These are phyloP conservation scores for Diversispora eburnea DNA, from an alignment of 192 early-diverging fungal species.

Conservation along the genomic window DNA sequence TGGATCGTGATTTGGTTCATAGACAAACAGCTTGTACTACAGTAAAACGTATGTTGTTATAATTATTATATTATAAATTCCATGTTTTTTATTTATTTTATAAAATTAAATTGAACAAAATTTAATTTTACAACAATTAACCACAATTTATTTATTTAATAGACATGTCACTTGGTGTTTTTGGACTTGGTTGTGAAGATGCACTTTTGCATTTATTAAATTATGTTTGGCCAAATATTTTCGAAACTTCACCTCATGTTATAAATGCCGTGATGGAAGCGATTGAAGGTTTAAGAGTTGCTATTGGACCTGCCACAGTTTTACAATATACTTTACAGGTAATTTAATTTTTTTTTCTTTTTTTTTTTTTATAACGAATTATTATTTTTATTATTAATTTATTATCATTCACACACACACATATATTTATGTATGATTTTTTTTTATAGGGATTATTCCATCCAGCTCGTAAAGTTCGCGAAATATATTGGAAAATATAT, in stretches of 20 bases:
- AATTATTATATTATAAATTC: too few relatives aligned
- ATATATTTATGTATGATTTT: neutral
- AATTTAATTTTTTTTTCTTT: too few relatives aligned
- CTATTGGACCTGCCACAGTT: conserved; percentile 80
- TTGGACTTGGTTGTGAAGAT: conserved; percentile 89
- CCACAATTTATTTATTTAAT: neutral
- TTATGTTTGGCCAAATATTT: conserved; percentile 98
- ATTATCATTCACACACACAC: neutral
- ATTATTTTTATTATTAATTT: too few relatives aligned
- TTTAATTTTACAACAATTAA: neutral
- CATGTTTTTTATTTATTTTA: too few relatives aligned
- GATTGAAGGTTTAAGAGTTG: conserved; percentile 88
- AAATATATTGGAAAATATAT: conserved; percentile 99
- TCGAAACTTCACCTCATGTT: conserved; percentile 94
- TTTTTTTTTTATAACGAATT: too few relatives aligned
- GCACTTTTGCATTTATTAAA: conserved; percentile 93
- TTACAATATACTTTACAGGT: conserved; percentile 73
- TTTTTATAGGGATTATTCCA: conserved; percentile 91
- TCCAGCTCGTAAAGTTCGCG: conserved; percentile 89
- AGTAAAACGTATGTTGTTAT: conserved; percentile 64
- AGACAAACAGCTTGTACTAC: conserved; percentile 94
- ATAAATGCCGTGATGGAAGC: conserved; percentile 98
- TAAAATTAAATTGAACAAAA: too few relatives aligned
- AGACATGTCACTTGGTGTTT: conserved; percentile 90
- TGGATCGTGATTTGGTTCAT: conserved; percentile 97